Conservation (phyloP, 2,329 filamentous ascomycete genomes). For the Monilinia vaccinii-corymbosi region DNA sequence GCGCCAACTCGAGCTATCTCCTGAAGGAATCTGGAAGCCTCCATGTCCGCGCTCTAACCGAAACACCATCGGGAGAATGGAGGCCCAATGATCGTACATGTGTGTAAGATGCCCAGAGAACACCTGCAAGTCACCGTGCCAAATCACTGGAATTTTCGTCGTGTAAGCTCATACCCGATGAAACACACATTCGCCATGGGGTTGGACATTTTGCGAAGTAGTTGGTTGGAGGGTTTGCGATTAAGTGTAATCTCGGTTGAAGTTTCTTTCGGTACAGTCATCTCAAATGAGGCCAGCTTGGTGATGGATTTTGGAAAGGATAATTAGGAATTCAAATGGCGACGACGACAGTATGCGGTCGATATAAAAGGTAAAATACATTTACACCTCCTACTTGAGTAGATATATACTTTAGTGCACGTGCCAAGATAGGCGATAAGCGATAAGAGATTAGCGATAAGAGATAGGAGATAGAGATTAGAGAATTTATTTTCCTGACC, state of each 20-base stretch:
- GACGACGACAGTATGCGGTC: no score
- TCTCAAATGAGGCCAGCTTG: no score
- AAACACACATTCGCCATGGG: background rate
- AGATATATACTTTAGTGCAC: no score
- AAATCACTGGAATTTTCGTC: background rate
- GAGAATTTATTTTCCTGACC: constrained; percentile 1
- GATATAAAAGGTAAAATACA: background rate
- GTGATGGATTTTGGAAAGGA: no score
- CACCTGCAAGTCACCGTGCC: background rate
- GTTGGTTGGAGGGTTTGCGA: background rate
- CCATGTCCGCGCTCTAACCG: background rate
- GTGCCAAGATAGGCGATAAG: no score
- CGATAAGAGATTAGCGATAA: background rate
- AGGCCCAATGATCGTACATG: background rate
- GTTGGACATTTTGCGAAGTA: background rate
- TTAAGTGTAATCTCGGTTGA: background rate
- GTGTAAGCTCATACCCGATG: background rate
- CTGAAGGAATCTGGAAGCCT: background rate
- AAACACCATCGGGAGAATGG: background rate
- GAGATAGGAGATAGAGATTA: constrained; percentile 5
- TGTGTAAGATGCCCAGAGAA: background rate
- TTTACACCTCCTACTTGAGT: background rate
- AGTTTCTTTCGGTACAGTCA: background rate
- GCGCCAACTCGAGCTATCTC: background rate
- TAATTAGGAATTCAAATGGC: background rate